These are phyloP conservation scores for Climacium dendroides DNA, from an alignment of 225 moss, liverwort and hornwort species.

Conservation along the genomic window DNA sequence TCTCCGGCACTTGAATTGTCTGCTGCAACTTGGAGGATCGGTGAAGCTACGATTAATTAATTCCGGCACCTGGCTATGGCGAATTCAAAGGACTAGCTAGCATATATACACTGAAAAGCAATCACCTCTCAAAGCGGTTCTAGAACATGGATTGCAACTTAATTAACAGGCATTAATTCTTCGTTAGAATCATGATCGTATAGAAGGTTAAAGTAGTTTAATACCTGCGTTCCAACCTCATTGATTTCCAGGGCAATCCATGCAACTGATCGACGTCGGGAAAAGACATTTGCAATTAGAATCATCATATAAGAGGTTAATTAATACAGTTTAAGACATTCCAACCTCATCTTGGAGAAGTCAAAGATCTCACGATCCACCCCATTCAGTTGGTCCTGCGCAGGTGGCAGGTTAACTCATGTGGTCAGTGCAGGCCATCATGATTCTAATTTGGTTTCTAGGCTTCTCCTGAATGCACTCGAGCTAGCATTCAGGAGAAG, in stretches of 20 bases:
- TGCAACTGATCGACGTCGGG: neutral
- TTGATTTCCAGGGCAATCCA: neutral
- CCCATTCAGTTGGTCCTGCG: neutral
- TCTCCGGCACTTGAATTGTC: neutral
- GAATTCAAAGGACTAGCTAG: neutral
- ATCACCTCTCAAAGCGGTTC: neutral
- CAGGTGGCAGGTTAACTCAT: neutral
- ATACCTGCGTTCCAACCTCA: neutral
- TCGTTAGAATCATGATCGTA: neutral
- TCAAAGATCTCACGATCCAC: neutral
- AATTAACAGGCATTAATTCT: neutral
- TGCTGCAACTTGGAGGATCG: neutral
- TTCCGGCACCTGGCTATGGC: neutral
- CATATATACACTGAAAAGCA: neutral
- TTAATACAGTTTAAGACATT: neutral
- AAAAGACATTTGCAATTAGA: too few relatives aligned
- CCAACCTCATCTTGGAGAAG: neutral
- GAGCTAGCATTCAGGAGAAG: neutral
- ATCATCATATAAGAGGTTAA: neutral
- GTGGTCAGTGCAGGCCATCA: neutral
- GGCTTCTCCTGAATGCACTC: too few relatives aligned
- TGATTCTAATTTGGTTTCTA: too few relatives aligned
- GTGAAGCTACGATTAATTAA: neutral
- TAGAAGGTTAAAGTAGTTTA: neutral
- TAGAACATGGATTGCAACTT: neutral